Base-by-base conservation (phyloP, 2,329 filamentous ascomycete genomes). In the Lasiodiplodia sp. region DNA sequence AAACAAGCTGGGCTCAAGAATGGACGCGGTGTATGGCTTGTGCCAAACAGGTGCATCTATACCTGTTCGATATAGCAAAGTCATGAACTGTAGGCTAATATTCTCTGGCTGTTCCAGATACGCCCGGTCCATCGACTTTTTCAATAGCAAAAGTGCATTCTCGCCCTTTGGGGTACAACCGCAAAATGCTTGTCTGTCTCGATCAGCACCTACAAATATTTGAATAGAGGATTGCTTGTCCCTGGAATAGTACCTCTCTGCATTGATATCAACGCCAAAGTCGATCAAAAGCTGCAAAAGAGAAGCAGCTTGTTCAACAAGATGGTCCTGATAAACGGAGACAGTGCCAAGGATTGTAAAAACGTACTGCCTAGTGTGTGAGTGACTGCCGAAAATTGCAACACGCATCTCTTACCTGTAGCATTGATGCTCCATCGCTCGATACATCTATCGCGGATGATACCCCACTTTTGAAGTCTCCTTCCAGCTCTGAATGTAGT, bases 401-500 rank as follows among this genome's bases (percentile, higher is more conserved):
- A 3, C 14, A 16, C 14, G 12, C 16, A 7, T 18, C 14, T 16
- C 38, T 16, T 44, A 44, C 38, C 0, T 44, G 38, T 44, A 44
- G 14, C 2, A 44, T 14, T 16, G 38, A 44, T 18, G 16, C 6
- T 3, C 38, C 38, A n/a, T 44, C 38, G 5, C 14, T 16, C 14
- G 1, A 7, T 2, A 44, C 5, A 44, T 44, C 38, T 6, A 6
- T 44, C 6, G 4, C 38, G 3, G 38, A 44, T 14, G 38, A 44
- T 0, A 6, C 14, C 14, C 38, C 38, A 7, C 14, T 44, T 44
- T 3, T 18, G 14, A 44, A 44, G 14, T 44, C 38, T 44, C n/a
- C 1, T 6, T 16, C 6, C 5, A 44, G 16, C 3, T 16, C 14
- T 0, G 3, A 0, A 7, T 6, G 3, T 16, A 44, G 38, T 0